Conservation (phyloP, 768 basidiomycete genomes). For the Cyclocybe cylindracea region DNA sequence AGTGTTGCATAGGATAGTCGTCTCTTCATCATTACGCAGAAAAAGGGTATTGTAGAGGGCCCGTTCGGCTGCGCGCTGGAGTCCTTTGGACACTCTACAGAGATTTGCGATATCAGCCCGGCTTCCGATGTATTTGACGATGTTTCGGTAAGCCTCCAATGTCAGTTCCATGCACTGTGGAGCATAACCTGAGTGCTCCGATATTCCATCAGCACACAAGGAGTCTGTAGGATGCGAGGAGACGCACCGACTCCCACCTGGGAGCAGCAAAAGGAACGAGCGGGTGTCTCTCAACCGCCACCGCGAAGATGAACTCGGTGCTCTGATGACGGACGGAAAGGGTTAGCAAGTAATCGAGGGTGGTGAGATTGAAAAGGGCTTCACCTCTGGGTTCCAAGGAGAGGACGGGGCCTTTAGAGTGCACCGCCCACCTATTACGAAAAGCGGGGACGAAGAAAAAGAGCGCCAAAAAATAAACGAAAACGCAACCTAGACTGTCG, state of each 20-base stretch:
- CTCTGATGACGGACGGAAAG: background rate
- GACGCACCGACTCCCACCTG: slow-evolving; percentile 30
- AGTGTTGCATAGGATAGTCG: slow-evolving; percentile 46
- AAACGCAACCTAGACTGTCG: slow-evolving; percentile 1
- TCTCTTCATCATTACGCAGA: slow-evolving; percentile 39
- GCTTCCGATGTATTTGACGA: slow-evolving; percentile 52
- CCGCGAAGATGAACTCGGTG: slow-evolving; percentile 6
- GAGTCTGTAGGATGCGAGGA: background rate
- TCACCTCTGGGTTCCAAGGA: background rate
- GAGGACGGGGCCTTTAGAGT: slow-evolving; percentile 8
- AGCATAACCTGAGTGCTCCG: slow-evolving; percentile 39
- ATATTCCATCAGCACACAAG: slow-evolving; percentile 1
- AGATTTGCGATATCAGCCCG: slow-evolving; percentile 57
- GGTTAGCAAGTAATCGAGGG: background rate
- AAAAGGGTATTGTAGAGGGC: slow-evolving; percentile 62
- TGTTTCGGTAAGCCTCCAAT: slow-evolving; percentile 57
- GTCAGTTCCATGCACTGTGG: slow-evolving; percentile 55
- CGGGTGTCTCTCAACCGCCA: slow-evolving; percentile 18
- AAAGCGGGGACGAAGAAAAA: slow-evolving; percentile 16
- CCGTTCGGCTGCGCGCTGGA: slow-evolving; percentile 55
- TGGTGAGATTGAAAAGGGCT: slow-evolving; percentile 1
- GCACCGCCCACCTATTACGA: slow-evolving; percentile 14
- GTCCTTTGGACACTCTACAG: slow-evolving; percentile 57
- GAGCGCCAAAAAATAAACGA: slow-evolving; percentile 17
- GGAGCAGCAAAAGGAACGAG: slow-evolving; percentile 16